Evolutionary conservation across 352 stramenopile genomes (phyloP).

Genomic region (Phytophthora fragariae): DNA sequence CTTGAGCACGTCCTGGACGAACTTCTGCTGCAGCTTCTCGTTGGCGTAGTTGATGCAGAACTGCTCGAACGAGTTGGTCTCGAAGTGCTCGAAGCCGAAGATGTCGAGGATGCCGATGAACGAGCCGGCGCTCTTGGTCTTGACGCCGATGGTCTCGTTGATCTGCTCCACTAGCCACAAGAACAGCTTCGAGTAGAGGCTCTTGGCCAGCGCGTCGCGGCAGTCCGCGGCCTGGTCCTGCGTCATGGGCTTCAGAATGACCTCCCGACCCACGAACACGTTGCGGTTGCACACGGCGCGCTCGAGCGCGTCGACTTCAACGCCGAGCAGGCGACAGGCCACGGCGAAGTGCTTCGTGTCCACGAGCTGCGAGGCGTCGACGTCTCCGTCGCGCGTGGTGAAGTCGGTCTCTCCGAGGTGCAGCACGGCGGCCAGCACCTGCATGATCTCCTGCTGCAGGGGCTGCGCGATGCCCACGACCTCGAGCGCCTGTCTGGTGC

Average conservation of each 20-base stretch:
- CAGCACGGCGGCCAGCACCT: constrained; percentile 90
- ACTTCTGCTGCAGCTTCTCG: constrained; percentile 92
- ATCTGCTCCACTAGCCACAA: constrained; percentile 96
- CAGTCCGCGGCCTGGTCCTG: constrained; percentile 83
- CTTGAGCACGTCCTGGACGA: constrained; percentile 93
- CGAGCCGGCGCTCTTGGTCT: constrained; percentile 49
- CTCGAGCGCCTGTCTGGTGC: constrained; percentile 87
- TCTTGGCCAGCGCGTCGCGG: constrained; percentile 96
- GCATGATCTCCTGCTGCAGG: constrained; percentile 87
- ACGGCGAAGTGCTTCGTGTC: constrained; percentile 65
- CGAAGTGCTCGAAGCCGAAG: constrained; percentile 94
- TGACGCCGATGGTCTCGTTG: constrained; percentile 91
- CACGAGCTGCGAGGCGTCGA: constrained; percentile 76
- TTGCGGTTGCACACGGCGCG: constrained; percentile 81
- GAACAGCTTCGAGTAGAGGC: constrained; percentile 95
- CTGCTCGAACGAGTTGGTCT: constrained; percentile 93
- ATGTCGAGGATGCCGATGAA: constrained; percentile 96
- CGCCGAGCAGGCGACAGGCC: constrained; percentile 66
- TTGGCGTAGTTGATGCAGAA: constrained; percentile 96
- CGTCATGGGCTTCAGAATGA: constrained; percentile 86
- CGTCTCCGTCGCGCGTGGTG: constrained; percentile 70
- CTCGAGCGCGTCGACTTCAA: constrained; percentile 65
- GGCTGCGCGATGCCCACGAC: constrained; percentile 90
- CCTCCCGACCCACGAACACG: constrained; percentile 84
- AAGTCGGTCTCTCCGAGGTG: constrained; percentile 94